A percentile compares a stretch with the other conserved stretches of the same genome.
Conservation (phyloP, 768 basidiomycete genomes). For the Rhodosporidiobolus sp. region DNA sequence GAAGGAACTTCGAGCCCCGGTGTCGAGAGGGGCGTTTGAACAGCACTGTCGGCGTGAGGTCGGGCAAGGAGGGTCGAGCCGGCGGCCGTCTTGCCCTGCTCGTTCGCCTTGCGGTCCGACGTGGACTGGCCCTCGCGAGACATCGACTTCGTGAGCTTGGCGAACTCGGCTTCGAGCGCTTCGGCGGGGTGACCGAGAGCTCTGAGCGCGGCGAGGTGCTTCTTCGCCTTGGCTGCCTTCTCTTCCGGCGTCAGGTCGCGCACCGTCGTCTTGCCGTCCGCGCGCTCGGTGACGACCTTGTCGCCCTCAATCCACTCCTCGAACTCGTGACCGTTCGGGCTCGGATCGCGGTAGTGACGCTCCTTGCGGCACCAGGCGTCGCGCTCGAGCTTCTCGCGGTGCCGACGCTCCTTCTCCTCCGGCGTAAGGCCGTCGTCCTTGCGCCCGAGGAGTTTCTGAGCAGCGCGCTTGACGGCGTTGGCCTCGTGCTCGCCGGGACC, state of each 20-base stretch:
- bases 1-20: neutral
- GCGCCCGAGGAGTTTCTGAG: slow-evolving; percentile 19
- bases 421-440: slow-evolving; percentile 14
- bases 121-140: neutral
- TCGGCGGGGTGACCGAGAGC: slow-evolving; percentile 31
- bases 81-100: slow-evolving; percentile 1
- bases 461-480: slow-evolving; percentile 21
- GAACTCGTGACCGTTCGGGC: slow-evolving; percentile 7
- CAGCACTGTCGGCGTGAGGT: neutral
- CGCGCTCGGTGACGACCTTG: slow-evolving; percentile 31
- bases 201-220: slow-evolving; percentile 36
- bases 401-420: slow-evolving; percentile 25
- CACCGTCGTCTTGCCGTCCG: slow-evolving; percentile 18
- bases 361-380: slow-evolving; percentile 39
- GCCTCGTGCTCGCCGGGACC: slow-evolving; percentile 32
- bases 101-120: neutral
- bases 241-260: slow-evolving; percentile 28
- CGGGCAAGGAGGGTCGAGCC: neutral
- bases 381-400: slow-evolving; percentile 28
- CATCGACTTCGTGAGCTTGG: slow-evolving; percentile 1
- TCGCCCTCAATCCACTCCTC: slow-evolving; percentile 22
- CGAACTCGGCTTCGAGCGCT: slow-evolving; percentile 23
- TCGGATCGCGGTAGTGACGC: slow-evolving; percentile 31
- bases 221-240: slow-evolving; percentile 29
- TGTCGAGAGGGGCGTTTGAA: neutral